Evolutionary conservation across 768 basidiomycete species (phyloP), one percentile per base, ranked within the genome.

Genomic region (Gloeophyllum trabeum): DNA sequence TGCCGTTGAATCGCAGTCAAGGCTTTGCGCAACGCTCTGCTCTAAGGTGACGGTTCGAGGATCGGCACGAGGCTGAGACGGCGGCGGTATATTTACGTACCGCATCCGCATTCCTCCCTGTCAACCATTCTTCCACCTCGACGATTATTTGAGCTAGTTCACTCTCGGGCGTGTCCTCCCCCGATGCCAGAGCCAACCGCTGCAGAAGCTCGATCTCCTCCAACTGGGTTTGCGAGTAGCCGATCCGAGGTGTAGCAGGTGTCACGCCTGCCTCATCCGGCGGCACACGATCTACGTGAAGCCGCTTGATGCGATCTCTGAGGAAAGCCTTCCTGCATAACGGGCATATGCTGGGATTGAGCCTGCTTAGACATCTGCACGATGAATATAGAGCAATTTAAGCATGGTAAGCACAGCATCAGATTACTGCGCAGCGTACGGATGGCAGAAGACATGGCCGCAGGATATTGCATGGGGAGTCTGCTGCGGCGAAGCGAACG

Each of bases 401-500:
- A 16, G 10, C 28, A 16, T 16, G 10, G 16, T 32, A 32, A 16
- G 10, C 16, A 10, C 28, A 32, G 10, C 10, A 32, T 10, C 28
- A 32, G 16, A 32, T 10, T 10, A 16, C 10, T 10, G 28, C 10
- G 28, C 10, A 10, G 16, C 80, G 55, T 54, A 83, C 82, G 62
- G 57, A 54, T 65, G 65, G 55, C 83, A 86, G 64, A 86, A 85
- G 26, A 82, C 71, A 58, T 86, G 81, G 28, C 84, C 84, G 52
- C 84, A 88, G 23, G 77, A 71, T 47, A 87, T 84, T 10, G 75
- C 79, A 56, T 81, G 74, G 4, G 82, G 83, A 37, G 71, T 64
- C 51, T 69, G 69, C 32, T 63, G 58, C 28, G 66, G 56, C 20
- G 64, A 65, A 30, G 71, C 63, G 61, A 72, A 75, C 34, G 68